phyloP scores from a whole-genome alignment of 345 rosid genomes.

The Salix caprea region DNA sequence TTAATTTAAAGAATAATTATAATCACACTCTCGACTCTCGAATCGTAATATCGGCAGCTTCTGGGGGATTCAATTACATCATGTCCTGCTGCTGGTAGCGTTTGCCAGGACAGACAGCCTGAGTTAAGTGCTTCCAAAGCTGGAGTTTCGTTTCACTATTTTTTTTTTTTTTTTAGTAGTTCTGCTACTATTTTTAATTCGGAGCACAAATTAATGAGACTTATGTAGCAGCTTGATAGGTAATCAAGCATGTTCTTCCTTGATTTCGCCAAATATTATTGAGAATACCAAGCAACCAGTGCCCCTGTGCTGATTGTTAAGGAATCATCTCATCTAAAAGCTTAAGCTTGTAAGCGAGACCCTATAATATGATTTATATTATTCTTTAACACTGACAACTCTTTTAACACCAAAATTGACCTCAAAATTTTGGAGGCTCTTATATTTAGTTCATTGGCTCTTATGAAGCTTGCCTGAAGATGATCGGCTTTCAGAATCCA shows the following conservation, averaged over 20 bases:
- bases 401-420: background rate
- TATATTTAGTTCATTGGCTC: no score
- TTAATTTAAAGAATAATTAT: background rate
- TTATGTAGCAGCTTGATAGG: background rate
- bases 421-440: background rate
- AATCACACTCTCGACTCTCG: no score
- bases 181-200: no score
- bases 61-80: constrained; percentile 67
- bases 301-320: no score
- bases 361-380: no score
- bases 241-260: background rate
- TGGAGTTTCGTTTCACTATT: no score
- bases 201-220: no score
- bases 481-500: background rate
- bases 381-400: background rate
- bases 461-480: no score
- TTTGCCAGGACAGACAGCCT: constrained; percentile 91
- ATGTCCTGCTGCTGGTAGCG: constrained; percentile 57
- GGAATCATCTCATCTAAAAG: no score
- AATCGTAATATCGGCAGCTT: constrained; percentile 43
- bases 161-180: no score
- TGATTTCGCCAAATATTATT: no score
- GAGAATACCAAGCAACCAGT: background rate
- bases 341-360: no score
- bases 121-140: constrained; percentile 84